Evolutionary conservation across 805 yeast species (phyloP), one percentile per base, ranked within the genome.

Genomic region (Hanseniaspora taiwanica): DNA sequence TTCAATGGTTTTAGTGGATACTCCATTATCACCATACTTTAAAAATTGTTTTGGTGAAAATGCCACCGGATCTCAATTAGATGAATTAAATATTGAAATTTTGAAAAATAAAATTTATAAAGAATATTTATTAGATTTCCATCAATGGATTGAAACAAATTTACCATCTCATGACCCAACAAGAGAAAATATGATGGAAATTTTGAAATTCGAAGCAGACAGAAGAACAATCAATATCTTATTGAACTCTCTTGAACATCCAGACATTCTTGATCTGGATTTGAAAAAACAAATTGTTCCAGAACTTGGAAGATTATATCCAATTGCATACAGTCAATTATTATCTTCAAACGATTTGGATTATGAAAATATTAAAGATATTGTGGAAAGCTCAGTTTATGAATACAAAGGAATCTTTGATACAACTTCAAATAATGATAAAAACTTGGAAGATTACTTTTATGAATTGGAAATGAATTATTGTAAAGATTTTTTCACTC

Each of bases 21-120:
- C 98, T 6, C 99, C 99, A 4, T 72, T 91, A 56, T 97, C 98
- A 1, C 94, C 96, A 32, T 91, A 87, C 63, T 91, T 91, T 68
- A 80, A 84, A 56, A 84, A 81, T 55, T 84, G 95, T 59, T 69
- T 91, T 44, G 69, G 82, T 12, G 86, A 81, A 17, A 85, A 81
- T 27, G 72, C 72, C 5, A 39, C 44, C 21, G 34, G 36, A 13
- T 35, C 38, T 10, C 95, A 86, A 61, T 71, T 91, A 58, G 96
- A 87, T 54, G 99, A 91, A 60, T 68, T 89, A 57, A 91, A 93
- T 64, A 89, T 91, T 55, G 99, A 91, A 61, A 81, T 91, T 53
- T 77, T 91, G 45, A 76, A 96, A 64, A 93, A 91, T 65, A 80
- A 78, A 49, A 71, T 91, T 41, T 91, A 82, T 74, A 81, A 84